A percentile compares a stretch with the other conserved stretches of the same genome.
These are phyloP conservation scores for Oryza glaberrima DNA, from an alignment of 176 grass and related monocot genomes.

Conservation along the genomic window DNA sequence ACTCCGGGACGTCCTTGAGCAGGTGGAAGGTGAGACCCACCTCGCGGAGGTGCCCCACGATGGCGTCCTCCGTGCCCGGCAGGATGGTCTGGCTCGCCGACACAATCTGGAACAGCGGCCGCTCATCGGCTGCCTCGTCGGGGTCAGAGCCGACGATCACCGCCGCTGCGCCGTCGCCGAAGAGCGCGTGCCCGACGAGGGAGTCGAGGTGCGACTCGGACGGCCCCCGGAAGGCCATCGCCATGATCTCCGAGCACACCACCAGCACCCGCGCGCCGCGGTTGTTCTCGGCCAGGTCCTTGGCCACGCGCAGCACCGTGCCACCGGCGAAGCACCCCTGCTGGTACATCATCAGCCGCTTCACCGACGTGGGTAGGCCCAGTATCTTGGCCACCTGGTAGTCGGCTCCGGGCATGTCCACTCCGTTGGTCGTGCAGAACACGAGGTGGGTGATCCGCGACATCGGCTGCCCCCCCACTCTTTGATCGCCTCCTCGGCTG, in stretches of 20 bases:
- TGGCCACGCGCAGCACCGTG: conserved; percentile 86
- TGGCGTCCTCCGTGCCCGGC: conserved; percentile 87
- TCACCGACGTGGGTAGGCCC: conserved; percentile 69
- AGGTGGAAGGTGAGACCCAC: conserved; percentile 89
- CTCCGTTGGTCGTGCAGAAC: conserved; percentile 89
- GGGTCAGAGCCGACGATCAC: conserved; percentile 79
- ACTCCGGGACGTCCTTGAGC: conserved; percentile 81
- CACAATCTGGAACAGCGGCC: conserved; percentile 76
- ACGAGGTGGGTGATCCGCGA: conserved; percentile 83
- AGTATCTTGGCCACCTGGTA: conserved; percentile 90
- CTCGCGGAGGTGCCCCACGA: conserved; percentile 84
- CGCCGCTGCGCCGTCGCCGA: conserved; percentile 73
- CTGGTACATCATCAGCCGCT: conserved; percentile 98
- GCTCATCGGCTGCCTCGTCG: conserved; percentile 41
- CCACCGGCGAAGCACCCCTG: conserved; percentile 93
- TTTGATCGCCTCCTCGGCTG: conserved; percentile 82
- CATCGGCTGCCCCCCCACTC: conserved; percentile 80
- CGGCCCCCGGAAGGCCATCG: conserved; percentile 82
- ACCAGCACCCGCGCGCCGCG: conserved; percentile 74
- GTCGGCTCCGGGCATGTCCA: conserved; percentile 92
- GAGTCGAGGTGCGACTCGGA: conserved; percentile 84
- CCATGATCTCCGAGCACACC: conserved; percentile 91
- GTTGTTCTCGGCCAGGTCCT: conserved; percentile 97
- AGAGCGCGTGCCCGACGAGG: conserved; percentile 82
- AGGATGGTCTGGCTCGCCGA: conserved; percentile 85